These are phyloP conservation scores for Penicillium digitatum DNA, from an alignment of 2,329 filamentous ascomycete species.

Conservation along the genomic window DNA sequence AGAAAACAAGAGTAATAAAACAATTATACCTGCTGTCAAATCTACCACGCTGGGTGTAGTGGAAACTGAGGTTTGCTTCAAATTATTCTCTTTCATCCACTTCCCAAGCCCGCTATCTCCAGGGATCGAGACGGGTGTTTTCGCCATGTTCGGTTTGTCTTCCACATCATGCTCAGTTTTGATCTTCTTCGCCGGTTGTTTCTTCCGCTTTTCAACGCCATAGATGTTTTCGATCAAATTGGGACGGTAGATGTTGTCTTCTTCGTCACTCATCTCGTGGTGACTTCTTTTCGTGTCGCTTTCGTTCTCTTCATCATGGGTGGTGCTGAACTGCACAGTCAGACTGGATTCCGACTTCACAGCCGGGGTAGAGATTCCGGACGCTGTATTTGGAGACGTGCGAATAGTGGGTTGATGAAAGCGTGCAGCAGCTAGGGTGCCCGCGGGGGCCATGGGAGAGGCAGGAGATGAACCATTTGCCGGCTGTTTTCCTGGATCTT, in stretches of 20 bases:
- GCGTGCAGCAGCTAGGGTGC: conserved; percentile 24
- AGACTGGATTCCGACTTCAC: conserved; percentile 18
- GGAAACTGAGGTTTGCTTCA: conserved; percentile 38
- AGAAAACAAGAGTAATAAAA: not conserved
- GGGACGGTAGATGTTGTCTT: conserved; percentile 23
- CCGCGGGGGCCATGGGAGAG: conserved; percentile 22
- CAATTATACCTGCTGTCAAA: conserved; percentile 38
- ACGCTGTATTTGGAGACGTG: conserved; percentile 13
- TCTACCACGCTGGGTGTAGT: conserved; percentile 51
- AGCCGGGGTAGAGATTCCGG: conserved; percentile 18
- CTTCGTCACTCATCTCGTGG: conserved; percentile 32
- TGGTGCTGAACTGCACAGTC: conserved; percentile 30
- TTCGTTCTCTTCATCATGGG: conserved; percentile 22
- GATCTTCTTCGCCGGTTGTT: conserved; percentile 61
- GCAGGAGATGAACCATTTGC: conserved; percentile 14
- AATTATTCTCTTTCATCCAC: conserved; percentile 61
- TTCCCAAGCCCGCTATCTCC: conserved; percentile 59
- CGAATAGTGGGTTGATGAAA: conserved; percentile 14
- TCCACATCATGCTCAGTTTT: conserved; percentile 50
- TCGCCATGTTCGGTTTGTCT: conserved; percentile 42
- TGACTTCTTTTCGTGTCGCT: conserved; percentile 31
- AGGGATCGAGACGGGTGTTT: conserved; percentile 43
- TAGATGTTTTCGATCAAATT: conserved; percentile 69
- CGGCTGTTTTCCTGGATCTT: conserved; percentile 22
- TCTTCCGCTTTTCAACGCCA: conserved; percentile 65